Evolutionary conservation across 2,329 filamentous ascomycete genomes (phyloP).

Genomic region (Xylaria sp.): DNA sequence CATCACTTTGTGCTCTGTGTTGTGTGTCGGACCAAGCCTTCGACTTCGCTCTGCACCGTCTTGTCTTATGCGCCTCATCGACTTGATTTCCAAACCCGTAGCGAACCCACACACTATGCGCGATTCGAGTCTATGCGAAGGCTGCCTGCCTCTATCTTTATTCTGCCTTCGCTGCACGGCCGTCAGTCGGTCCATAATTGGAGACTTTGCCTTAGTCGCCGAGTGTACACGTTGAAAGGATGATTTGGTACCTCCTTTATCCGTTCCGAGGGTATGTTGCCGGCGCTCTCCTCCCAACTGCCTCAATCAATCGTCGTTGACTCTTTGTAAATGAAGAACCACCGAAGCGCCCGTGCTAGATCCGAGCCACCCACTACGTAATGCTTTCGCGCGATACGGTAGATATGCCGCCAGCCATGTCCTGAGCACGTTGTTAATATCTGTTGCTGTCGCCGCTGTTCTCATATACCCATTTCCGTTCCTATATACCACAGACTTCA

Average conservation of each 20-base stretch:
- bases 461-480: constrained; percentile 81
- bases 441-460: constrained; percentile 75
- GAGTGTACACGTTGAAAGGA: constrained; percentile 50
- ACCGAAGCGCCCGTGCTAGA: constrained; percentile 76
- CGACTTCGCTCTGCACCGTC: constrained; percentile 27
- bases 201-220: constrained; percentile 30
- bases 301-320: constrained; percentile 35
- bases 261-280: constrained; percentile 77
- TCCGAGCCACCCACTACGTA: constrained; percentile 72
- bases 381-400: constrained; percentile 75
- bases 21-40: constrained; percentile 23
- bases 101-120: constrained; percentile 42
- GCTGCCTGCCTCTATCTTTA: constrained; percentile 38
- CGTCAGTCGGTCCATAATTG: constrained; percentile 25
- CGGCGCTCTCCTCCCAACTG: constrained; percentile 12
- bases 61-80: constrained; percentile 34
- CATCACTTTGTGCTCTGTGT: constrained; percentile 3
- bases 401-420: constrained; percentile 78
- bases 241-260: constrained; percentile 84
- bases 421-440: constrained; percentile 77
- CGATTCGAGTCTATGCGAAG: constrained; percentile 37
- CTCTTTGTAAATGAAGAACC: constrained; percentile 63
- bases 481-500: constrained; percentile 77
- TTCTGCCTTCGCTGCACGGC: constrained; percentile 15
- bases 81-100: constrained; percentile 26